Evolutionary conservation across 306 rosid genomes (phyloP).

Genomic region (Lithocarpus polystachyus): DNA sequence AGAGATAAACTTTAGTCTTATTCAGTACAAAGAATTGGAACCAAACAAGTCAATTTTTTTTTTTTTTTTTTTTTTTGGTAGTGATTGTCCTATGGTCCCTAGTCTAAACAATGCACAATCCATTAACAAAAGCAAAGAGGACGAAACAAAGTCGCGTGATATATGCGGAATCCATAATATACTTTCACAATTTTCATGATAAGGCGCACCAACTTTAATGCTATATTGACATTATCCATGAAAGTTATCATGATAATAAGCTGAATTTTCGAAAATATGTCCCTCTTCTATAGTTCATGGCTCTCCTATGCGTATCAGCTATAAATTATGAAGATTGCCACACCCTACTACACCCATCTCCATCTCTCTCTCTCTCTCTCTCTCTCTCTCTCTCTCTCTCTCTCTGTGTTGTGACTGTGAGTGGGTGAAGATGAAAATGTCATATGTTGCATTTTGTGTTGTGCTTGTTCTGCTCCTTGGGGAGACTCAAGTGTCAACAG

Average conservation of each 20-base stretch:
- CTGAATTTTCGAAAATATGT: neutral
- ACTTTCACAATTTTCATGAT: neutral
- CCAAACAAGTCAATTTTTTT: too few relatives aligned
- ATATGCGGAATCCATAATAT: neutral
- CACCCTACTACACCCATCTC: slow-evolving; percentile 2
- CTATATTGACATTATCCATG: neutral
- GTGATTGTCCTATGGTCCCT: neutral
- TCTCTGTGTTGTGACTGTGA: too few relatives aligned
- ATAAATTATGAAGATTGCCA: slow-evolving; percentile 29
- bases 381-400: neutral
- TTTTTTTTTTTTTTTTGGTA: too few relatives aligned
- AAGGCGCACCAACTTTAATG: slow-evolving; percentile 7
- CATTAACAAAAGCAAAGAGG: neutral
- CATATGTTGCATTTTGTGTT: slow-evolving; percentile 16
- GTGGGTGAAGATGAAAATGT: slow-evolving; percentile 30
- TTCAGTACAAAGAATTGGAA: too few relatives aligned
- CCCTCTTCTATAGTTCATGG: too few relatives aligned
- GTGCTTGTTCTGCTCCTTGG: slow-evolving; percentile 10
- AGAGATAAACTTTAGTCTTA: too few relatives aligned
- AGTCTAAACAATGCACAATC: neutral
- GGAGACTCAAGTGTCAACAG: slow-evolving; percentile 23
- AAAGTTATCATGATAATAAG: neutral
- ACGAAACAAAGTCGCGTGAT: neutral
- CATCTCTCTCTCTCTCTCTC: neutral
- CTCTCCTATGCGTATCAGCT: neutral